Conservation (phyloP, 176 grass and related monocot genomes). For the Tuctoria greenei region DNA sequence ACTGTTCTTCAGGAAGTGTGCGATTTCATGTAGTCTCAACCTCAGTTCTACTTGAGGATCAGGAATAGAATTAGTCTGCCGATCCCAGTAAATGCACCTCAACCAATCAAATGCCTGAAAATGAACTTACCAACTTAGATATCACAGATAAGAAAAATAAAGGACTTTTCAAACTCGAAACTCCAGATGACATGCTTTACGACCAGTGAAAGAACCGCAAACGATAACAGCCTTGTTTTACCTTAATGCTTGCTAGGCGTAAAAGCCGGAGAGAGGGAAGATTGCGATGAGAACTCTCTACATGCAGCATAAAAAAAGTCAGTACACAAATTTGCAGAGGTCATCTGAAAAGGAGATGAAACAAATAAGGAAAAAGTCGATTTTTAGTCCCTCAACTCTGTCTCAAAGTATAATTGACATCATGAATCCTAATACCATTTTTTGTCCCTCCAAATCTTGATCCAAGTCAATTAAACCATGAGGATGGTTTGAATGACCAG, state of each 20-base stretch:
- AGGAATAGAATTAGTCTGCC: slow-evolving; percentile 68
- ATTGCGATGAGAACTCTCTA: slow-evolving; percentile 83
- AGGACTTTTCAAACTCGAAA: not conserved
- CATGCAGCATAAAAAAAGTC: slow-evolving; percentile 18
- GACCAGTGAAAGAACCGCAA: slow-evolving; percentile 15
- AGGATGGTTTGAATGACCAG: not conserved
- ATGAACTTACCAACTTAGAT: slow-evolving; percentile 32
- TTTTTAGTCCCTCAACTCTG: not conserved
- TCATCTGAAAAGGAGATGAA: slow-evolving; percentile 4
- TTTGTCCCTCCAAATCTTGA: not conserved
- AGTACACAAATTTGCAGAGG: not conserved
- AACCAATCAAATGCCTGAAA: slow-evolving; percentile 93
- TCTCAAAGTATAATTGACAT: not conserved
- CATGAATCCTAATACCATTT: not conserved
- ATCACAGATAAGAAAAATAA: not conserved
- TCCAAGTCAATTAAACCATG: not conserved
- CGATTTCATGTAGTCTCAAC: slow-evolving; percentile 55
- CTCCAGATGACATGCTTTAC: not conserved
- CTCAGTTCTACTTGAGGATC: slow-evolving; percentile 64
- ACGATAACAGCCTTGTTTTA: slow-evolving; percentile 28
- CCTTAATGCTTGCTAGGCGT: slow-evolving; percentile 74
- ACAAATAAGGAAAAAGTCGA: not conserved
- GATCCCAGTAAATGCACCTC: slow-evolving; percentile 86
- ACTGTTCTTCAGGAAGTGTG: slow-evolving; percentile 48
- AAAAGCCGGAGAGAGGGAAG: slow-evolving; percentile 76